These are phyloP conservation scores for Acrocalymma vagum DNA, from an alignment of 2,329 filamentous ascomycete genomes.

Conservation along the genomic window DNA sequence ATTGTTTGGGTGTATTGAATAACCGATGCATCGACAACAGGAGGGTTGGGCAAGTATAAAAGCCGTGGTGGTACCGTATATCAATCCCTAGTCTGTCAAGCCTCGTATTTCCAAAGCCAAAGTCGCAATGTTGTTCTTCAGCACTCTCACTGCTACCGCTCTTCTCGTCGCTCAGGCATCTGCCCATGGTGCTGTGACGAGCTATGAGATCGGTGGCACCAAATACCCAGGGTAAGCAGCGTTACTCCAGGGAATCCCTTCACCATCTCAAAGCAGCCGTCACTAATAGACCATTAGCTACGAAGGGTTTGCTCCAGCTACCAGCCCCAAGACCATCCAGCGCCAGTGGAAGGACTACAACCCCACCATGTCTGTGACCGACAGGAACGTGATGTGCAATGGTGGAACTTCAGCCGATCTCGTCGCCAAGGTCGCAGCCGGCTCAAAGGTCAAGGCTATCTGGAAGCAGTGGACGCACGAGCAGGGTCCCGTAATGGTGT, in stretches of 20 bases:
- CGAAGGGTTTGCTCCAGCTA: conserved; percentile 60
- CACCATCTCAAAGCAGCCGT: conserved; percentile 35
- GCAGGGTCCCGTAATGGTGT: conserved; percentile 68
- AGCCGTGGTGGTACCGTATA: conserved; percentile 6
- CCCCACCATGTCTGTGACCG: conserved; percentile 59
- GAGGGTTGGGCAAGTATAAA: conserved; percentile 22
- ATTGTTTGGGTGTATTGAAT: conserved; percentile 3
- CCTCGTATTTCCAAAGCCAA: conserved; percentile 6
- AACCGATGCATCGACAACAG: neutral
- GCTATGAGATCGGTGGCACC: conserved; percentile 43
- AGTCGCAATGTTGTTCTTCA: conserved; percentile 48
- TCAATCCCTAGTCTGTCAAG: neutral
- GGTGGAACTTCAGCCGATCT: conserved; percentile 53
- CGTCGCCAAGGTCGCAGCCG: conserved; percentile 58
- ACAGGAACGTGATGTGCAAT: conserved; percentile 64
- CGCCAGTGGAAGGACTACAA: conserved; percentile 67
- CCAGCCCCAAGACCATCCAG: conserved; percentile 62
- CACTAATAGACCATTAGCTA: conserved; percentile 55
- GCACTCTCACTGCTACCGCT: conserved; percentile 41
- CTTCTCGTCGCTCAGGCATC: conserved; percentile 39
- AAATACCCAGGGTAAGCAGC: conserved; percentile 41
- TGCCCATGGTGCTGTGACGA: conserved; percentile 46
- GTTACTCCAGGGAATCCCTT: conserved; percentile 11
- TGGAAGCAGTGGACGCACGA: conserved; percentile 68
- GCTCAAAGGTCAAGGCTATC: conserved; percentile 60